Evolutionary conservation across 2,329 filamentous ascomycete genomes (phyloP), one percentile per base, ranked within the genome.

Genomic region (Fusarium sp.): DNA sequence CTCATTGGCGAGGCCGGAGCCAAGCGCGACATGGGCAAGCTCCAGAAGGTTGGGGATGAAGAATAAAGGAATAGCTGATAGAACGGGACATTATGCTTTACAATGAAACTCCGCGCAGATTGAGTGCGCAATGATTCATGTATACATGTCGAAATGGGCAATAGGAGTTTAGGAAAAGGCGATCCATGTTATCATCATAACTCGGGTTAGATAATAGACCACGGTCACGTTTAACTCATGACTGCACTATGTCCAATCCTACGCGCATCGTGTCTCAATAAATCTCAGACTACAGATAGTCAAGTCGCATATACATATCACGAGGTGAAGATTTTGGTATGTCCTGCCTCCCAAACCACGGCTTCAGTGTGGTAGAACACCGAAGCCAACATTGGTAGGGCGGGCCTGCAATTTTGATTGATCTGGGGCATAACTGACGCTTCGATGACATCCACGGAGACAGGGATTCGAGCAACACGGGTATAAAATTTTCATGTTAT

Each of bases 1-100:
- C 84, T 98, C 59, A 90, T 98, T 77, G 96, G 96, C 30, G 95
- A 98, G 81, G 88, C 90, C 18, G 95, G 96, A 16, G 91, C 97
- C 85, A 97, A 97, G 88, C 88, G 94, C 66, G 92, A 96, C 61
- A 93, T 94, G 89, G 95, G 95, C 73, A 97, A 97, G 85, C 84
- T 99, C 72, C 94, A 98, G 86, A 98, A 98, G 89, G 89, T 98
- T 78, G 93, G 91, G 16, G 92, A 97, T 29, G 89, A 89, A 57
- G 87, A 91, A 79, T 90, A 83, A 79, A n/a, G 18, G 24, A 45
- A 29, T 22, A 16, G 20, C 9, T 7, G 24, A 22, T 52, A 29
- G 50, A 52, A 27, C 14, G n/a, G 24, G 24, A 42, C 34, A 24
- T 42, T 44, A 38, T 59, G 43, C 50, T 51, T 38, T 57, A 42